These are phyloP conservation scores for Fusarium sp. DNA, from an alignment of 2,329 filamentous ascomycete species.

Conservation along the genomic window DNA sequence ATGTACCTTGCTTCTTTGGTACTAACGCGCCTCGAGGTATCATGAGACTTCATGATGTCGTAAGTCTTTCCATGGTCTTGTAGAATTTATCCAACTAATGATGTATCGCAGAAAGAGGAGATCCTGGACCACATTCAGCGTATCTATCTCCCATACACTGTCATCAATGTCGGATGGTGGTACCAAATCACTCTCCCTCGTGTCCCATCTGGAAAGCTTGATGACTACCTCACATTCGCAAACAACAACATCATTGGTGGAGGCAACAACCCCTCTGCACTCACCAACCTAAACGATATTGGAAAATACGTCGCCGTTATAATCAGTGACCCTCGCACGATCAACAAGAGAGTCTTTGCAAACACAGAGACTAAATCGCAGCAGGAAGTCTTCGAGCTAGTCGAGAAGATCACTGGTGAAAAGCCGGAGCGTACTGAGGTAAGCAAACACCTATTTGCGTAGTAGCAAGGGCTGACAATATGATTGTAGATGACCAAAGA, in stretches of 20 bases:
- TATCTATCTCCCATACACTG: slow-evolving; percentile 62
- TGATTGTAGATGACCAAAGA: slow-evolving; percentile 2
- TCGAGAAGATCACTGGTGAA: slow-evolving; percentile 1
- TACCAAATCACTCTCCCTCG: slow-evolving; percentile 7
- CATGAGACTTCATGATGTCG: slow-evolving; percentile 25
- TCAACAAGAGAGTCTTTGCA: slow-evolving; percentile 10
- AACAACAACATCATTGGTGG: slow-evolving; percentile 11
- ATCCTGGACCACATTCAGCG: slow-evolving; percentile 61
- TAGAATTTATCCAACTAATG: background rate
- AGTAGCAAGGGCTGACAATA: background rate
- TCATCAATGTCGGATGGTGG: slow-evolving; percentile 18
- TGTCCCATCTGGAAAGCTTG: slow-evolving; percentile 9
- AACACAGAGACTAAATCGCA: slow-evolving; percentile 6
- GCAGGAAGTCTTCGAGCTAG: background rate
- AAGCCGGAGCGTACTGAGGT: slow-evolving; percentile 10
- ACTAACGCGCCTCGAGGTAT: slow-evolving; percentile 56
- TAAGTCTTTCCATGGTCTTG: background rate
- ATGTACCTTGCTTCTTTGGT: slow-evolving; percentile 63
- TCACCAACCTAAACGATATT: background rate
- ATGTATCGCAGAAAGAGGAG: slow-evolving; percentile 56
- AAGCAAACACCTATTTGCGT: rapidly evolving
- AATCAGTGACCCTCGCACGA: background rate
- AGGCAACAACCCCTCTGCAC: background rate
- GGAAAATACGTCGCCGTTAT: slow-evolving; percentile 13
- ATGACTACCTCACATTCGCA: background rate